Conservation (phyloP, 306 rosid species). For the Spatholobus suberectus region DNA sequence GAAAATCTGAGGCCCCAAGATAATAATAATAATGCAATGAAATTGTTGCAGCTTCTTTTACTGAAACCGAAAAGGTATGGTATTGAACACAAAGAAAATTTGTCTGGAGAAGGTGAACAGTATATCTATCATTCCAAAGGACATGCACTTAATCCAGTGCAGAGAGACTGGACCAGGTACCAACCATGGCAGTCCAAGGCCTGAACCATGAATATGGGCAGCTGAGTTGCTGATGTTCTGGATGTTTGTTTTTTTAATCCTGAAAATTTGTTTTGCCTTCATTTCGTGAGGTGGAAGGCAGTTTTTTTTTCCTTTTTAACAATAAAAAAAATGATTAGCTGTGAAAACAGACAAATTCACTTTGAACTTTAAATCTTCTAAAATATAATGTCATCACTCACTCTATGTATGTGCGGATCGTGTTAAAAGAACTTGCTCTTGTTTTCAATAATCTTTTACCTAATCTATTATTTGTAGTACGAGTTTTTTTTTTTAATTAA, state of each 20-base stretch:
- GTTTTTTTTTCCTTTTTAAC: neutral
- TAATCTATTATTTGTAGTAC: neutral
- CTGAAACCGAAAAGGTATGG: conserved; percentile 87
- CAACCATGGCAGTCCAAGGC: conserved; percentile 89
- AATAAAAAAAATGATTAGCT: conserved; percentile 37
- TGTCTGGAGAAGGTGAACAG: conserved; percentile 94
- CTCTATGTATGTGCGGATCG: neutral
- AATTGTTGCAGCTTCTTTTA: conserved; percentile 78
- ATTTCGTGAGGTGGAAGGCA: conserved; percentile 25
- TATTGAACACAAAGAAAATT: conserved; percentile 82
- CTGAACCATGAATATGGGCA: conserved; percentile 39
- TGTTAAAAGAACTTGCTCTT: conserved; percentile 5
- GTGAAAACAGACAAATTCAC: conserved; percentile 22
- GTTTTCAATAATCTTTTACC: neutral
- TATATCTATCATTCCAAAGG: conserved; percentile 95
- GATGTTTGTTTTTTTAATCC: conserved; percentile 15
- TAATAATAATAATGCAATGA: conserved; percentile 20
- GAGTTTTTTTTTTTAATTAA: neutral
- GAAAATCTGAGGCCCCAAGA: conserved; percentile 13
- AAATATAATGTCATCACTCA: conserved; percentile 4
- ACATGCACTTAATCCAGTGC: conserved; percentile 90
- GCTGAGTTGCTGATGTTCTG: conserved; percentile 28
- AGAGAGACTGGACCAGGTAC: conserved; percentile 95
- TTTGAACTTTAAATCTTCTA: conserved; percentile 1
- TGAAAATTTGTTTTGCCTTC: conserved; percentile 36